These are phyloP conservation scores for Leishmania major DNA, from an alignment of 208 protist genomes.

Conservation along the genomic window DNA sequence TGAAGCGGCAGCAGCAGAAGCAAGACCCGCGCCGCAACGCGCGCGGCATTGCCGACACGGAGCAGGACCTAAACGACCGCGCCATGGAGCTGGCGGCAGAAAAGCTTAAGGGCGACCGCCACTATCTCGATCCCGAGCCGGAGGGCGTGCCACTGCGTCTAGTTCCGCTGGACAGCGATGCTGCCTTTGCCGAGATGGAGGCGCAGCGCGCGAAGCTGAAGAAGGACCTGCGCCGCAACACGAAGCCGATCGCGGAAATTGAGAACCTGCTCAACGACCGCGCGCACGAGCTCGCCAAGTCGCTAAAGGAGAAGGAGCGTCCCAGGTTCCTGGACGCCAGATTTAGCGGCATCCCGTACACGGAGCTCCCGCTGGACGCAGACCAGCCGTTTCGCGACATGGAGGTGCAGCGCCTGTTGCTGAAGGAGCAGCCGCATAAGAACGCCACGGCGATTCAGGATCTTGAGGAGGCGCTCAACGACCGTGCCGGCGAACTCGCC, in stretches of 20 bases:
- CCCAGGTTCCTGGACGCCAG: constrained; percentile 55
- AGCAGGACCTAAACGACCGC: constrained; percentile 62
- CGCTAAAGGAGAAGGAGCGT: constrained; percentile 63
- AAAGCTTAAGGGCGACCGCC: constrained; percentile 52
- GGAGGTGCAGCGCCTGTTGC: constrained; percentile 57
- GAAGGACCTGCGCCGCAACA: constrained; percentile 51
- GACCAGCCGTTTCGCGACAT: constrained; percentile 66
- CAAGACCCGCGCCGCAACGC: constrained; percentile 62
- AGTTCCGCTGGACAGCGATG: constrained; percentile 55
- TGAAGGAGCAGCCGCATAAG: constrained; percentile 48
- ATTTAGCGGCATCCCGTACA: constrained; percentile 56
- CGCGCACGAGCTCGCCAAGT: constrained; percentile 53
- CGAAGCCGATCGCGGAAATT: constrained; percentile 51
- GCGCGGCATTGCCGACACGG: constrained; percentile 51
- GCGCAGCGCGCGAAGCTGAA: constrained; percentile 55
- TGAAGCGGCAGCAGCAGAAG: constrained; percentile 67
- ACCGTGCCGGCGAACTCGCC: constrained; percentile 64
- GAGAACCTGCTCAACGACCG: constrained; percentile 66
- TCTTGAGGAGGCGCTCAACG: constrained; percentile 74
- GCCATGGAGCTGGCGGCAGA: constrained; percentile 60
- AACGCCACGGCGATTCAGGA: constrained; percentile 57
- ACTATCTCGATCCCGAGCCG: constrained; percentile 64
- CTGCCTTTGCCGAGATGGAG: constrained; percentile 53
- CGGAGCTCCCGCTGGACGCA: constrained; percentile 54
- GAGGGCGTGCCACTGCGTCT: constrained; percentile 65